Percentiles rank a stretch among this genome's conserved stretches.
These are phyloP conservation scores for Mortierella sp. DNA, from an alignment of 371 early-diverging fungal species.

Conservation along the genomic window DNA sequence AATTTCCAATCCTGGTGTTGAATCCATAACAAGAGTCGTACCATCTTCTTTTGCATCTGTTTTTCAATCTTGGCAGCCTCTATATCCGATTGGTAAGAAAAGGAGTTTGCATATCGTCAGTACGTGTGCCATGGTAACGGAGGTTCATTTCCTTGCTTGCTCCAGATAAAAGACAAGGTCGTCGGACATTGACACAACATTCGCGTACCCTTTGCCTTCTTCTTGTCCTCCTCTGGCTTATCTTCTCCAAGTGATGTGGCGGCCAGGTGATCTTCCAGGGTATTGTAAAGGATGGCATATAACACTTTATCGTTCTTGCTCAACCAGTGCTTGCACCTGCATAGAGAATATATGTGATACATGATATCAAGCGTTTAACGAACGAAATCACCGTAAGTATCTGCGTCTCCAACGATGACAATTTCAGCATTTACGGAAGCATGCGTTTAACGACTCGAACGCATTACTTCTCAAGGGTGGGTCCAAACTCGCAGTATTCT, in stretches of 20 bases:
- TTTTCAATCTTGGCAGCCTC: constrained; percentile 82
- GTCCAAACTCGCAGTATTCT: constrained; percentile 94
- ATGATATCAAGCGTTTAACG: too few relatives aligned
- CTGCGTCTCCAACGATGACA: neutral
- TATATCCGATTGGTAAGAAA: constrained; percentile 6
- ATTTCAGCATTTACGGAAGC: neutral
- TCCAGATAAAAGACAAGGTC: too few relatives aligned
- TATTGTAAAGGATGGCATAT: constrained; percentile 55
- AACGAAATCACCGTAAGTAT: too few relatives aligned
- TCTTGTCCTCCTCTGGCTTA: constrained; percentile 42
- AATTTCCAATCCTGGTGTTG: too few relatives aligned
- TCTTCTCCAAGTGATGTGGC: constrained; percentile 42
- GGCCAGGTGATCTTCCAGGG: constrained; percentile 55
- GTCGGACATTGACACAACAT: too few relatives aligned
- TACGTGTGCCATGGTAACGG: too few relatives aligned
- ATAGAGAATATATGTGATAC: neutral
- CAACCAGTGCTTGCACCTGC: constrained; percentile 83
- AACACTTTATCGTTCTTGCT: constrained; percentile 61
- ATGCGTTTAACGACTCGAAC: too few relatives aligned
- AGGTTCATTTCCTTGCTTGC: too few relatives aligned
- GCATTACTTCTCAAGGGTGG: constrained; percentile 71
- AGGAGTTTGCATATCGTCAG: too few relatives aligned
- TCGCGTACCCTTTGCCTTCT: constrained; percentile 59
- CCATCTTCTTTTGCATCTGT: constrained; percentile 81
- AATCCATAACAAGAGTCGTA: constrained; percentile 23